These are phyloP conservation scores for Sphagnum tenellum DNA, from an alignment of 225 moss, liverwort and hornwort species.

Conservation along the genomic window DNA sequence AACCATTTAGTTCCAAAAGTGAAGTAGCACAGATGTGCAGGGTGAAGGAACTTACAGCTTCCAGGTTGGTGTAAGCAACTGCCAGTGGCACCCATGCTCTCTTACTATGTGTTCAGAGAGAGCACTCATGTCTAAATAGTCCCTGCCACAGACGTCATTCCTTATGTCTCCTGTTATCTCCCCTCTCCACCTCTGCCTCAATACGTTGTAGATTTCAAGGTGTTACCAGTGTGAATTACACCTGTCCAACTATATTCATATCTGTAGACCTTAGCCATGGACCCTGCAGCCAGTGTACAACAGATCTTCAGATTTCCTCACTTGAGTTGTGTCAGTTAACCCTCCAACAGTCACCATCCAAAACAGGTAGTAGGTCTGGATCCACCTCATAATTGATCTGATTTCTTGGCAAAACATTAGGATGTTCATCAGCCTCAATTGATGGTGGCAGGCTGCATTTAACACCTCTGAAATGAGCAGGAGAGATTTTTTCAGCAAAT, in stretches of 20 bases:
- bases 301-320: too few relatives aligned
- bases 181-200: conserved; percentile 4
- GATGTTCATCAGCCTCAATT: too few relatives aligned
- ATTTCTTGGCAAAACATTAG: too few relatives aligned
- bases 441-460: too few relatives aligned
- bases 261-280: conserved; percentile 16
- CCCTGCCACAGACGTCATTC: conserved; percentile 11
- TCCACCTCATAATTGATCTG: too few relatives aligned
- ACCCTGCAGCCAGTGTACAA: conserved; percentile 7
- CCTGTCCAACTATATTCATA: conserved; percentile 13
- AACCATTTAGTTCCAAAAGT: conserved; percentile 1
- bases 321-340: too few relatives aligned
- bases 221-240: background rate
- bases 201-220: conserved; percentile 1
- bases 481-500: too few relatives aligned
- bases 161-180: background rate
- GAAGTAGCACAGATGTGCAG: background rate
- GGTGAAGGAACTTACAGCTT: conserved; percentile 17
- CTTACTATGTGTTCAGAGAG: conserved; percentile 12
- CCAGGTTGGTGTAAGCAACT: conserved; percentile 23
- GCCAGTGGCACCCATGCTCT: conserved; percentile 10
- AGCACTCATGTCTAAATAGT: conserved; percentile 17
- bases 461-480: too few relatives aligned
- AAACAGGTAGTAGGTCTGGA: too few relatives aligned
- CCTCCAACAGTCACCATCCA: too few relatives aligned